A percentile compares a stretch with the other conserved stretches of the same genome.
phyloP scores from a whole-genome alignment of 2,329 filamentous ascomycete genomes.

The Coleophoma eucalyptorum region DNA sequence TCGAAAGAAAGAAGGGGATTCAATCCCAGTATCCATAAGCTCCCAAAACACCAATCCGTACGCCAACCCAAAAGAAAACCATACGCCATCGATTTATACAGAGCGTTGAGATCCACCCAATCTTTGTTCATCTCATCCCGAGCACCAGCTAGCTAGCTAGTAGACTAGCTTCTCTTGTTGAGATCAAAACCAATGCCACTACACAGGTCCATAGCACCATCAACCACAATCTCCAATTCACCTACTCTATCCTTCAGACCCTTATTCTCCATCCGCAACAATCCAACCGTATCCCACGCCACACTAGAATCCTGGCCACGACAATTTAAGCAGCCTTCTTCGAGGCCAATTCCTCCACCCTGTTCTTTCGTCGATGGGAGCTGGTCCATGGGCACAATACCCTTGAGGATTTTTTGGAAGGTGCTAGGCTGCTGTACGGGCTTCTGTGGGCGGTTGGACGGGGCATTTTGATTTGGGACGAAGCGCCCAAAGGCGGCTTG shows the following conservation, averaged over 20 bases:
- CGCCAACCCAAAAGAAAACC: too few relatives aligned
- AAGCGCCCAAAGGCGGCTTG: conserved; percentile 15
- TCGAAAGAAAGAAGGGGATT: too few relatives aligned
- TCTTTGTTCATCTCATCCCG: too few relatives aligned
- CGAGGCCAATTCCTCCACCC: conserved; percentile 18
- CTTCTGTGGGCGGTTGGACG: conserved; percentile 23
- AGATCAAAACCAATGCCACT: neutral
- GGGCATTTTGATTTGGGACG: conserved; percentile 11
- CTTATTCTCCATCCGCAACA: conserved; percentile 59
- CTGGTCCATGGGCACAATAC: conserved; percentile 28
- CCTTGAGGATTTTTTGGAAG: conserved; percentile 45
- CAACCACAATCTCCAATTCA: conserved; percentile 55
- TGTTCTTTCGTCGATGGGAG: conserved; percentile 13
- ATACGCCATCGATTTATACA: too few relatives aligned
- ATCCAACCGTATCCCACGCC: conserved; percentile 62
- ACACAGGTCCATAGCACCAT: conserved; percentile 50
- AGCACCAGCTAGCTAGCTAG: too few relatives aligned
- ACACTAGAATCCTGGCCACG: conserved; percentile 53
- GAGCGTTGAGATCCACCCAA: too few relatives aligned
- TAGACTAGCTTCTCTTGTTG: too few relatives aligned
- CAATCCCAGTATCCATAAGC: too few relatives aligned
- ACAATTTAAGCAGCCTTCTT: conserved; percentile 48
- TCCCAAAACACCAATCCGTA: too few relatives aligned
- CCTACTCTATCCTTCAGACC: conserved; percentile 56
- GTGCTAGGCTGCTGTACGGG: conserved; percentile 34